Conservation (phyloP, 768 basidiomycete genomes). For the Lyophyllum decastes region DNA sequence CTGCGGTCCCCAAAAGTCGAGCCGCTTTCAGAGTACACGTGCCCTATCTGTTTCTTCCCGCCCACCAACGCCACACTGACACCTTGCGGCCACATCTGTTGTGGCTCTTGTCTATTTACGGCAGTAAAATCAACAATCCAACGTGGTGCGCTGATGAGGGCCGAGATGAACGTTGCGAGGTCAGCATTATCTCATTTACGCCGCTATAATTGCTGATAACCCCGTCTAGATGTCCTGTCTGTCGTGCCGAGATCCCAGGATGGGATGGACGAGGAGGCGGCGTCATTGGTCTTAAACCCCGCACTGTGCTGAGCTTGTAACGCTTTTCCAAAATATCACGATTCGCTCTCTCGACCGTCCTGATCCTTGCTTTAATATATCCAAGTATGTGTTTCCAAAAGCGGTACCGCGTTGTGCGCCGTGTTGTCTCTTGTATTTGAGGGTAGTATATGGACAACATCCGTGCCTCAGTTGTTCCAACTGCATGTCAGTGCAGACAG, state of each 20-base stretch:
- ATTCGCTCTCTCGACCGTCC: background rate
- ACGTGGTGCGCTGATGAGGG: constrained; percentile 36
- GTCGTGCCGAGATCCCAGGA: constrained; percentile 62
- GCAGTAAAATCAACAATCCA: constrained; percentile 66
- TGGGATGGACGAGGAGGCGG: constrained; percentile 76
- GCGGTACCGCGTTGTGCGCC: too few relatives aligned
- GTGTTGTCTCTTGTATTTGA: too few relatives aligned
- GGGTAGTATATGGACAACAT: too few relatives aligned
- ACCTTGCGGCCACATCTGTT: constrained; percentile 80
- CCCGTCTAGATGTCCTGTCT: constrained; percentile 61
- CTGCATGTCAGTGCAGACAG: too few relatives aligned
- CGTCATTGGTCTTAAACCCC: constrained; percentile 59
- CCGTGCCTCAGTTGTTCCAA: too few relatives aligned
- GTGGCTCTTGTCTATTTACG: constrained; percentile 74
- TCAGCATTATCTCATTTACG: constrained; percentile 15
- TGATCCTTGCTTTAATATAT: too few relatives aligned
- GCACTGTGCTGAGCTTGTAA: constrained; percentile 42
- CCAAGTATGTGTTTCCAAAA: too few relatives aligned
- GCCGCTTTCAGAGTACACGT: constrained; percentile 62
- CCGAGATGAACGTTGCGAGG: constrained; percentile 39
- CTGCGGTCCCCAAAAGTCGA: constrained; percentile 24
- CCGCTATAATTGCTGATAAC: background rate
- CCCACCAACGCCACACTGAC: constrained; percentile 77
- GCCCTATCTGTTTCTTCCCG: constrained; percentile 79
- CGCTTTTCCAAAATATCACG: background rate